Conservation (phyloP, 2,329 filamentous ascomycete genomes). For the Trichoderma sp. region DNA sequence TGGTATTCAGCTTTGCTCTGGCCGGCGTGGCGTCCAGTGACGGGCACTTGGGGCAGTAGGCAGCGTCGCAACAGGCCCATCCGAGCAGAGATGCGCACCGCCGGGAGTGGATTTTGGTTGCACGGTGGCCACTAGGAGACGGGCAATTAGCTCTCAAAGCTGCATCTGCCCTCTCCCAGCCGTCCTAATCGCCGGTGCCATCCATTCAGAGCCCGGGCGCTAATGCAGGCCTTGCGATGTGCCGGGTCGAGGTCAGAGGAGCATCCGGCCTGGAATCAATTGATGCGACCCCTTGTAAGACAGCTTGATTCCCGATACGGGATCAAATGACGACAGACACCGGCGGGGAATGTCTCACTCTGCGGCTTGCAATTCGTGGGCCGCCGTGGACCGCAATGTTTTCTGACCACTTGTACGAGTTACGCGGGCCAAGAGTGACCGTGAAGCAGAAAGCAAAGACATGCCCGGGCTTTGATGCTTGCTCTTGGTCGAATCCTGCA, state of each 20-base stretch:
- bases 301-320: slow-evolving; percentile 13
- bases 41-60: background rate
- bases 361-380: slow-evolving; percentile 4
- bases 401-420: background rate
- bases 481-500: slow-evolving; percentile 2
- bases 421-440: background rate
- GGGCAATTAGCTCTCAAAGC: background rate
- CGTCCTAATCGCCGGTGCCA: slow-evolving; percentile 13
- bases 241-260: background rate
- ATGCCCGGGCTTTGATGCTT: background rate
- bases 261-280: background rate
- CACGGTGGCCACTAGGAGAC: slow-evolving; percentile 13
- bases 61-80: background rate
- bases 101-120: background rate
- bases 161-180: background rate
- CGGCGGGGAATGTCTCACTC: slow-evolving; percentile 15
- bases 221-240: slow-evolving; percentile 23
- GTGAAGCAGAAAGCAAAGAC: background rate
- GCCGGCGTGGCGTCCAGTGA: slow-evolving; percentile 13
- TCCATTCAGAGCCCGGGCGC: slow-evolving; percentile 14
- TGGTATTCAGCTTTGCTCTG: slow-evolving; percentile 15
- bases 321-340: slow-evolving; percentile 8
- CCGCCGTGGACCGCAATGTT: background rate
- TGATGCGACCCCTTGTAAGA: background rate
- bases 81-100: background rate